phyloP scores from a whole-genome alignment of 1,284 basidiomycete species.

The Bjerkandera adusta region DNA sequence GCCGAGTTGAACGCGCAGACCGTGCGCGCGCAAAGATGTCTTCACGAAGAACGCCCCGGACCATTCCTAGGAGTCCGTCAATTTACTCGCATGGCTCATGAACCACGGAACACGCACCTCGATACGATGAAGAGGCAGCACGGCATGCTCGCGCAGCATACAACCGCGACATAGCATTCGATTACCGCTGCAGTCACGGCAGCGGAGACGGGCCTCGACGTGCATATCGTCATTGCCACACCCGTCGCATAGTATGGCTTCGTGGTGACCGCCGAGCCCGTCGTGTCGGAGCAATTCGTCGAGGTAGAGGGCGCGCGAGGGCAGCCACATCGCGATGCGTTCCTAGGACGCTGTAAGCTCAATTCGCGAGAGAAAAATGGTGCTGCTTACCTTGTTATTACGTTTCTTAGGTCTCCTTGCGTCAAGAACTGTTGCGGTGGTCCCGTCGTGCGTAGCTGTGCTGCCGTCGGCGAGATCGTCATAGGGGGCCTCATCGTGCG shows the following conservation, averaged over 20 bases:
- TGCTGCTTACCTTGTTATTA: too few species aligned
- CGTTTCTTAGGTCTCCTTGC: too few species aligned
- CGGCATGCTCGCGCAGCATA: not conserved
- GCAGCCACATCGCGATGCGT: constrained; percentile 6
- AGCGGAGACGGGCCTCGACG: not conserved
- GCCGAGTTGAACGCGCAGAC: constrained; percentile 12
- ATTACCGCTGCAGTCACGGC: not conserved
- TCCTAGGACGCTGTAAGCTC: too few species aligned
- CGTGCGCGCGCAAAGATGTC: constrained; percentile 3
- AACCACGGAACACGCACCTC: not conserved
- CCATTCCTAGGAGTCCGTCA: constrained; percentile 6
- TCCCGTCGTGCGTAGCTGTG: too few species aligned
- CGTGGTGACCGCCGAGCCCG: not conserved
- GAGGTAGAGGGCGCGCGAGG: not conserved
- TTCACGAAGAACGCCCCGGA: constrained; percentile 1
- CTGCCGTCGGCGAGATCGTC: too few species aligned
- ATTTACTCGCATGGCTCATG: not conserved
- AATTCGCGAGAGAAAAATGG: too few species aligned
- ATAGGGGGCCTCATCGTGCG: too few species aligned
- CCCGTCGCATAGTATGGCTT: not conserved
- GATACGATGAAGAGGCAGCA: not conserved
- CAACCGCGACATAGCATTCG: not conserved
- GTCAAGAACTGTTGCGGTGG: too few species aligned
- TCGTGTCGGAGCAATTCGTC: constrained; percentile 6
- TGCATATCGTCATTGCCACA: not conserved